Evolutionary conservation across 2,329 filamentous ascomycete genomes (phyloP).

Genomic region (Aspergillus piperis): DNA sequence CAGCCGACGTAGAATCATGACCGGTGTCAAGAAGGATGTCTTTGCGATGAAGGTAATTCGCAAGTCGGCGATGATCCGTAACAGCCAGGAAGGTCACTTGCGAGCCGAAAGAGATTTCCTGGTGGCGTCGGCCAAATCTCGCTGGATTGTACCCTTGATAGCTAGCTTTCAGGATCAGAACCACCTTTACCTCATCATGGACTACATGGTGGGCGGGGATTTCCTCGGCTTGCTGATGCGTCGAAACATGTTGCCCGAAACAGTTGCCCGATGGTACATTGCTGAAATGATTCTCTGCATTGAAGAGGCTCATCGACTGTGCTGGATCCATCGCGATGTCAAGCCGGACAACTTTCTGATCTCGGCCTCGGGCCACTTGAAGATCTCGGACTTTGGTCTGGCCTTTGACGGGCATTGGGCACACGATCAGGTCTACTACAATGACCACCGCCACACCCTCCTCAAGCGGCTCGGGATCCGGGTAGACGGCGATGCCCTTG

Average conservation of each 20-base stretch:
- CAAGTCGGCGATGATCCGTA: slow-evolving; percentile 89
- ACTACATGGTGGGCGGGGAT: slow-evolving; percentile 96
- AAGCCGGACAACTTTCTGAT: slow-evolving; percentile 98
- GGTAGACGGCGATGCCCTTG: slow-evolving; percentile 72
- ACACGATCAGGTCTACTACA: slow-evolving; percentile 85
- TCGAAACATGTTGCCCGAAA: slow-evolving; percentile 78
- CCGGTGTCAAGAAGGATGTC: slow-evolving; percentile 57
- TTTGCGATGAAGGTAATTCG: slow-evolving; percentile 98
- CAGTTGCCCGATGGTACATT: slow-evolving; percentile 79
- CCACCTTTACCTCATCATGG: slow-evolving; percentile 92
- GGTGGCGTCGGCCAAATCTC: slow-evolving; percentile 81
- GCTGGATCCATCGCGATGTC: slow-evolving; percentile 92
- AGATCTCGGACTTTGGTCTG: slow-evolving; percentile 94
- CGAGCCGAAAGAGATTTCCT: slow-evolving; percentile 90
- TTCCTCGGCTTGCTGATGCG: slow-evolving; percentile 85
- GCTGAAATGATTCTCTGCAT: slow-evolving; percentile 96
- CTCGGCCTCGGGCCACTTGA: slow-evolving; percentile 81
- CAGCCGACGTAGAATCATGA: slow-evolving; percentile 33
- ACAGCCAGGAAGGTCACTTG: slow-evolving; percentile 88
- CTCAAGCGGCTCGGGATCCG: slow-evolving; percentile 74
- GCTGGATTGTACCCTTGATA: slow-evolving; percentile 86
- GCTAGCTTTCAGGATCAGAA: slow-evolving; percentile 84
- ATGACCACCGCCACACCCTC: slow-evolving; percentile 76
- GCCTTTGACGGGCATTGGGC: slow-evolving; percentile 96
- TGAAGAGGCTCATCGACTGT: slow-evolving; percentile 83